Evolutionary conservation across 2,329 filamentous ascomycete genomes (phyloP).

Genomic region (Aurifilum marmelostoma): DNA sequence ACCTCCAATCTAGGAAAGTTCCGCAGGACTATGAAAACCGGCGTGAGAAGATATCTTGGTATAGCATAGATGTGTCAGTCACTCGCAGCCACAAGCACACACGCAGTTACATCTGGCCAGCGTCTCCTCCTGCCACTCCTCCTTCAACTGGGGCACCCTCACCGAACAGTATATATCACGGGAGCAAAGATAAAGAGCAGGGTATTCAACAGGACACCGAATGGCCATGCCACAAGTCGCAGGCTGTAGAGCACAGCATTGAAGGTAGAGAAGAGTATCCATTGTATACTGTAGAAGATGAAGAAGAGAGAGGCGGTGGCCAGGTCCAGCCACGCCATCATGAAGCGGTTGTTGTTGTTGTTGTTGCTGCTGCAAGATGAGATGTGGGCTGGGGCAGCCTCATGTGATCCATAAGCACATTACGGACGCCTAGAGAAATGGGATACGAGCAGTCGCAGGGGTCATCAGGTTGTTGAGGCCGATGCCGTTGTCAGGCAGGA

Average conservation of each 20-base stretch:
- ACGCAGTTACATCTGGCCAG: no score
- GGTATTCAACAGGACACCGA: constrained; percentile 16
- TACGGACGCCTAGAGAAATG: no score
- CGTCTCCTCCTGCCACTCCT: background rate
- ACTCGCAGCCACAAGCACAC: background rate
- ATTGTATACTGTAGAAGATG: constrained; percentile 12
- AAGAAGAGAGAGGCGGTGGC: constrained; percentile 16
- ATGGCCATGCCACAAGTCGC: constrained; percentile 24
- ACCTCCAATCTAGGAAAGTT: constrained; percentile 22
- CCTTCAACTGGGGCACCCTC: background rate
- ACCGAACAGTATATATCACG: constrained; percentile 26
- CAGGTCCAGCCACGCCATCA: constrained; percentile 26
- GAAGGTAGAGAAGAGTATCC: constrained; percentile 4
- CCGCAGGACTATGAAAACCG: constrained; percentile 36
- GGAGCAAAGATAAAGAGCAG: constrained; percentile 28
- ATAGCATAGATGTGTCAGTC: background rate
- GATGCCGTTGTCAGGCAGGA: background rate
- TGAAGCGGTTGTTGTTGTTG: background rate
- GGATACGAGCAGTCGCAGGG: no score
- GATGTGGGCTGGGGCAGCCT: background rate
- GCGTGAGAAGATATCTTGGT: constrained; percentile 22
- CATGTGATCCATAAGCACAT: background rate
- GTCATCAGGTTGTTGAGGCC: no score
- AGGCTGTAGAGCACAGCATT: constrained; percentile 11
- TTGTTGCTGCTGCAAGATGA: background rate